These are phyloP conservation scores for Fusarium robinianum DNA, from an alignment of 2,329 filamentous ascomycete species.

Conservation along the genomic window DNA sequence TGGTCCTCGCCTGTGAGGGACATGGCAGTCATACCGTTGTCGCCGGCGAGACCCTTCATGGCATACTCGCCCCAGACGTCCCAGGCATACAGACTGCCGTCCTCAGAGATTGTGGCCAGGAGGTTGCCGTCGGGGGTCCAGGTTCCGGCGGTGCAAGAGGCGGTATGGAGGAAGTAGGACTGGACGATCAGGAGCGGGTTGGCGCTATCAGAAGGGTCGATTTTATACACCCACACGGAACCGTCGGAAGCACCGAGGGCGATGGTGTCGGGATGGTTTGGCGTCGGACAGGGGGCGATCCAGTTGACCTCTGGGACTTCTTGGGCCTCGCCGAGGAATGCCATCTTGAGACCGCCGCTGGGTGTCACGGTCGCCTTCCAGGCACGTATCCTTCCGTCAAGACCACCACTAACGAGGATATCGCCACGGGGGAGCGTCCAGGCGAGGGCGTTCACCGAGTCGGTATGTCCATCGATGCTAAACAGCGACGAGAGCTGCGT, in stretches of 20 bases:
- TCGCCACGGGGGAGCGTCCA: slow-evolving; percentile 86
- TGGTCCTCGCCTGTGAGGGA: slow-evolving; percentile 80
- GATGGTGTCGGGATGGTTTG: slow-evolving; percentile 75
- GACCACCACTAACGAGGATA: slow-evolving; percentile 81
- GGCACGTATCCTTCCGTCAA: slow-evolving; percentile 81
- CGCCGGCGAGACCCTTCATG: slow-evolving; percentile 54
- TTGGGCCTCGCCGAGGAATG: slow-evolving; percentile 75
- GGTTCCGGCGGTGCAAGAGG: slow-evolving; percentile 81
- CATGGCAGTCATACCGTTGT: slow-evolving; percentile 69
- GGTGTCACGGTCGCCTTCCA: slow-evolving; percentile 60
- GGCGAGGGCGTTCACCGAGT: slow-evolving; percentile 83
- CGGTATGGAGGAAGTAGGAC: slow-evolving; percentile 90
- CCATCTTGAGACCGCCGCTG: slow-evolving; percentile 54
- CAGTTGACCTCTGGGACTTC: slow-evolving; percentile 97
- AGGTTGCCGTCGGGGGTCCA: slow-evolving; percentile 90
- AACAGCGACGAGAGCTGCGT: slow-evolving; percentile 68
- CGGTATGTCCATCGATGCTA: slow-evolving; percentile 84
- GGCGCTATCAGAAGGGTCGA: slow-evolving; percentile 66
- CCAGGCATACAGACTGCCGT: slow-evolving; percentile 87
- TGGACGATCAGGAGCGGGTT: slow-evolving; percentile 79
- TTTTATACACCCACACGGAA: slow-evolving; percentile 93
- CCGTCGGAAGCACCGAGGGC: slow-evolving; percentile 90
- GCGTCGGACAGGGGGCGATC: slow-evolving; percentile 74
- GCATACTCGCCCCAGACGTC: slow-evolving; percentile 84
- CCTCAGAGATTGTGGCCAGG: slow-evolving; percentile 86